Base-by-base conservation (phyloP, 2,329 filamentous ascomycete species). In the Calonectria fujianensis region DNA sequence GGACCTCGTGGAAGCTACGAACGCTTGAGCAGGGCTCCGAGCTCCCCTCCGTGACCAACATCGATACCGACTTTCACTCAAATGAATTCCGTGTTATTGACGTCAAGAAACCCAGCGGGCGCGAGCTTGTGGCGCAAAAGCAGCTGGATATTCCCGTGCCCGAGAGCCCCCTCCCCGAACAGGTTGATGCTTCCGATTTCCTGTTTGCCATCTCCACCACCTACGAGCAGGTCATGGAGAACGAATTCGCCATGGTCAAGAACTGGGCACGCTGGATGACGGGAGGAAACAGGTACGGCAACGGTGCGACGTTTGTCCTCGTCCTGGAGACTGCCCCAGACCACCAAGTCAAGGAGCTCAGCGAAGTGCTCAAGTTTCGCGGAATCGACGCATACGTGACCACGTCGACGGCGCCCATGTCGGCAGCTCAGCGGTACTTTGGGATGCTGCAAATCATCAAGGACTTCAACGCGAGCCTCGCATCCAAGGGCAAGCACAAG, bases 251-350 rank as follows among this genome's bases (percentile, higher is more conserved):
- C 13, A 79, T 88, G 52, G 77, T 88, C 8, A 82, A 81, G 52
- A 84, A 86, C 72, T 89, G 87, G 88, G 81, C 85, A 48, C 83
- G 87, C 4, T 89, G 87, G 87, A 83, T 89, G 70, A 88, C 88
- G 0, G 82, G 87, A 57, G 85, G 85, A 4, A 81, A 82, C 11
- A 82, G 84, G 3, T 77, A 79, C 16, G 85, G 85, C 3, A 89
- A 88, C 74, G 88, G 88, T 14, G 87, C 87, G 4, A 84, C 82
- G 7, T 76, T 89, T 16, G 77, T 88, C 20, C 80, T 89, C 41
- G 81, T 84, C 20, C 82, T 89, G 48, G 85, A 89, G 61, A 83
- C 83, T 41, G 86, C 85, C 1, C 80, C 80, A 7, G 75, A 78
- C 16, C 73, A 78, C 3, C 83, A 89, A 69, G 79, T 84, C 0